A percentile compares a stretch with the other conserved stretches of the same genome.
Conservation (phyloP, 2,329 filamentous ascomycete genomes). For the Colletotrichum caudatum region DNA sequence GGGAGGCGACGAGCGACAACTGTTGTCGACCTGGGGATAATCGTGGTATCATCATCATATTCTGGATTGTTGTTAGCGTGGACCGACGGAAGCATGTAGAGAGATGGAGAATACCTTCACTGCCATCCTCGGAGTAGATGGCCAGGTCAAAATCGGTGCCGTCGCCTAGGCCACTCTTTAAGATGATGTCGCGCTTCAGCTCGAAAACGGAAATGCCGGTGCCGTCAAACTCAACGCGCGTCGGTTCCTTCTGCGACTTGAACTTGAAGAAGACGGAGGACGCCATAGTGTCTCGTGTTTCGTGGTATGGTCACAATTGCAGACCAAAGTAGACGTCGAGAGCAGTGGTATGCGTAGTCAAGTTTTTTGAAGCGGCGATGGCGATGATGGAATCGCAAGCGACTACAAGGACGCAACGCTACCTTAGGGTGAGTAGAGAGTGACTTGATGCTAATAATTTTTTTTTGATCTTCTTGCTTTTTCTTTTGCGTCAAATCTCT, state of each 20-base stretch:
- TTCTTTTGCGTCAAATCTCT: constrained; percentile 40
- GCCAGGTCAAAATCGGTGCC: constrained; percentile 96
- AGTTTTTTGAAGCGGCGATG: constrained; percentile 11
- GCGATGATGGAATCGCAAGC: constrained; percentile 22
- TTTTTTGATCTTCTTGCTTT: constrained; percentile 44
- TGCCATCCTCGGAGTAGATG: constrained; percentile 92
- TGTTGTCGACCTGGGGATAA: constrained; percentile 94
- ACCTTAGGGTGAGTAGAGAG: constrained; percentile 37
- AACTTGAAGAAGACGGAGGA: constrained; percentile 99
- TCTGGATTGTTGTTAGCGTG: constrained; percentile 66
- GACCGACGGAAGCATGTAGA: neutral
- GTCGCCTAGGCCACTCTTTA: constrained; percentile 91
- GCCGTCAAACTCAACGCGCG: constrained; percentile 95
- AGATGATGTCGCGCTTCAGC: constrained; percentile 98
- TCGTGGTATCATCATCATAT: constrained; percentile 98
- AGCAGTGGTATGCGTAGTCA: constrained; percentile 16
- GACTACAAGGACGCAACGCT: constrained; percentile 37
- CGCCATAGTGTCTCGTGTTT: constrained; percentile 72
- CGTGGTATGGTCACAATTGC: constrained; percentile 19
- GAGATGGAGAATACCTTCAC: constrained; percentile 77
- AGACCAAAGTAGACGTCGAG: constrained; percentile 24
- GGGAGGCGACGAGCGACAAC: constrained; percentile 91
- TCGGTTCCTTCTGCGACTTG: constrained; percentile 97
- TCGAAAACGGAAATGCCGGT: constrained; percentile 99
- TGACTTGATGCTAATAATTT: constrained; percentile 45